Base-by-base conservation (phyloP, 306 rosid species). In the Rosa persica region DNA sequence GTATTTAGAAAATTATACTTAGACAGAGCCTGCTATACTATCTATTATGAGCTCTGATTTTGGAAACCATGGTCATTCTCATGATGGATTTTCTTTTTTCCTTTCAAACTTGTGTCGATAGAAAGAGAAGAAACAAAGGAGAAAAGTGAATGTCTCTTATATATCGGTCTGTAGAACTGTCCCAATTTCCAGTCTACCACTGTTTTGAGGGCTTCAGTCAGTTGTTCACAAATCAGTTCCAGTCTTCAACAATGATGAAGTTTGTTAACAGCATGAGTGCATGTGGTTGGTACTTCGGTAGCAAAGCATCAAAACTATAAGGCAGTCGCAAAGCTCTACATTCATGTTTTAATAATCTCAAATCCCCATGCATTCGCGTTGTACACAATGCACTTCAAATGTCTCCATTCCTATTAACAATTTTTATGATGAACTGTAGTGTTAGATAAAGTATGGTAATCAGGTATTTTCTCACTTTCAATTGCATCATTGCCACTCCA, bases 221-320 rank as follows among this genome's bases (percentile, higher is more conserved):
- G 83, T 78, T 74, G 66, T 77, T 74, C 72, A 48, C 36, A 72
- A 83, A 47, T 66, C 79, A 51, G 12, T n/a, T n/a, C 12, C 61
- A 55, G 61, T 55, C 55, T 52, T 44, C 48, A 73, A 65, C 81
- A 76, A 80, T 74, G 48, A 82, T 78, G 42, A 79, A 22, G 90
- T 87, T 82, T 34, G 88, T 84, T 84, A 80, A 76, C 79, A 81
- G 64, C 75, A 81, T 80, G 73, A 87, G 73, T 73, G 36, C 36
- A 30, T 30, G 71, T 62, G 64, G 76, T 64, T 70, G 83, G 80
- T 81, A 73, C 52, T 10, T 22, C 4, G 36, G 23, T 58, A 4
- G 17, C 65, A 58, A 0, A 58, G 36, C 36, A 58, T 58, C 36
- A 22, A 58, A 58, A 58, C 65, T 11, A 6, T 23, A 58, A 10